Evolutionary conservation across 73 alveolate genomes (phyloP).

Genomic region (Uronychia setigera): DNA sequence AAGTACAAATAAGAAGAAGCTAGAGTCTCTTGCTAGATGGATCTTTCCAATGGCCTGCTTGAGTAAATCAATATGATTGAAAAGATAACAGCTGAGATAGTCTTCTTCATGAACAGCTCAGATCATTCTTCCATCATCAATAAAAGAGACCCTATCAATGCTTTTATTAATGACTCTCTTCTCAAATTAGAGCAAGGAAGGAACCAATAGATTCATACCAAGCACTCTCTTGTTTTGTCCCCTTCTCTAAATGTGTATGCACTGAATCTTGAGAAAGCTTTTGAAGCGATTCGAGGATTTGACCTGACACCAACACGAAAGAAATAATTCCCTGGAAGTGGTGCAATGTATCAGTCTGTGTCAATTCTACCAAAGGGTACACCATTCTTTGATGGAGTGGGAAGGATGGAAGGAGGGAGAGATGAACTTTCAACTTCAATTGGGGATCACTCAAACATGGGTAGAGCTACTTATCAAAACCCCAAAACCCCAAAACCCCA

Average conservation of each 20-base stretch:
- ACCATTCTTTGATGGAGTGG: too few species aligned
- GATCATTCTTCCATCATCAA: not conserved
- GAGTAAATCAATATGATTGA: not conserved
- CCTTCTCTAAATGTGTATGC: not conserved
- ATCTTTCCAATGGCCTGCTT: not conserved
- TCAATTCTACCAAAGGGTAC: too few species aligned
- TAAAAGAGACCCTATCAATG: not conserved
- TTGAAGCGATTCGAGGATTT: not conserved
- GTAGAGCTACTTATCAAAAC: too few species aligned
- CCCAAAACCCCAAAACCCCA: too few species aligned
- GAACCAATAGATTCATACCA: not conserved
- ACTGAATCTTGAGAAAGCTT: not conserved
- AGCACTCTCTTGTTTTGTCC: not conserved
- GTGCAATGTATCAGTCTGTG: too few species aligned
- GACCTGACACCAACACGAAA: not conserved
- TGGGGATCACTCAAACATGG: too few species aligned
- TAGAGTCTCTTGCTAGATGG: not conserved
- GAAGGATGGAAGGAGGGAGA: too few species aligned
- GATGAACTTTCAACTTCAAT: too few species aligned
- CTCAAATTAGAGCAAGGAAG: not conserved
- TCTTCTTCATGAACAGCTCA: not conserved
- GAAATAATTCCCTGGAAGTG: too few species aligned
- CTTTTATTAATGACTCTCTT: not conserved
- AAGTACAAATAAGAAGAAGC: not conserved
- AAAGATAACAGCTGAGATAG: not conserved